Evolutionary conservation across 2,329 filamentous ascomycete genomes (phyloP), one percentile per base, ranked within the genome.

Genomic region (Paecilomyces dactylethromorphus): DNA sequence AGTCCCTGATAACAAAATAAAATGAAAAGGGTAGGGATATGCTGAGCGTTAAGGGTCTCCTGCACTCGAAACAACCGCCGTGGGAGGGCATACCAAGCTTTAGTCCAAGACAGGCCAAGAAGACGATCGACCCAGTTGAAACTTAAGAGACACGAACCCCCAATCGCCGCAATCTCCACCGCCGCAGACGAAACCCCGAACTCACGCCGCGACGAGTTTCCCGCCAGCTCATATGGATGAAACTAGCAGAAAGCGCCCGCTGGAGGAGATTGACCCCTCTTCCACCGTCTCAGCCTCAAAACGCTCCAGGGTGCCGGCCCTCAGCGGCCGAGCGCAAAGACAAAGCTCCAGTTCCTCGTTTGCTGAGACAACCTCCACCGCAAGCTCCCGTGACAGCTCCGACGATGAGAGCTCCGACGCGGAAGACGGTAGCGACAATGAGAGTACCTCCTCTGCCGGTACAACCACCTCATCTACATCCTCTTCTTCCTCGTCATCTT

Each of bases 401-500:
- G 22, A 26, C n/a, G 11, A 26, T 6, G 50, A 52, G 26, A 52
- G 12, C 50, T 52, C 21, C n/a, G 15, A 22, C 26, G 22, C 33
- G 15, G 53, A 51, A 39, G 53, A 58, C 7, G 57, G 56, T 13
- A 58, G 45, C 32, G 51, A 60, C 49, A 39, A 65, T 18, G 62
- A 65, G 45, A 62, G 58, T 49, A 59, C 60, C 29, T 66, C 64
- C 2, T 63, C 64, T 24, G 57, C 55, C 2, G 59, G 56, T n/a
- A 59, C 58, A 1, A 61, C 64, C 22, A 58, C 58, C 24, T 58
- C 62, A 12, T 61, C 62, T 1, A 62, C 62, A 10, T 62, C 61
- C 32, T 62, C 58, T 2, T 58, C 57, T 3, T 59, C 60, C 3
- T 56, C 55, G 8, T 58, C 54, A 29, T 57, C 59, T 26, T 59